Evolutionary conservation across 169 alveolate genomes (phyloP), one percentile per base, ranked within the genome.

Genomic region (Plasmodium billcollinsi): DNA sequence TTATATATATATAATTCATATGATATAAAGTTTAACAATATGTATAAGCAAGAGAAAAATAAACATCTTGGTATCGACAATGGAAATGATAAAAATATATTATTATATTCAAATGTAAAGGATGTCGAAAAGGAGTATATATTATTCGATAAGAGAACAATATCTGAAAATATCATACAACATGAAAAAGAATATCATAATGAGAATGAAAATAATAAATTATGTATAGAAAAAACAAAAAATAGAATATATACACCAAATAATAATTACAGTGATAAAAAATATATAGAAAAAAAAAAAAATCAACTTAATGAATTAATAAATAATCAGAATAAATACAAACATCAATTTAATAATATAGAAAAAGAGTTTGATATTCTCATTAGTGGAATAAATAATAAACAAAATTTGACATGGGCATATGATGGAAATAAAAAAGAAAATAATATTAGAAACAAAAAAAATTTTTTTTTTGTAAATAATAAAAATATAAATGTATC

Each of bases 401-500:
- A 78, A 24, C 8, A 78, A 66, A 78, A 78, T 50, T 78, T 78
- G 9, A 78, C 89, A 45, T 78, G 89, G 89, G 78, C 76, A 12
- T 78, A 66, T 45, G 89, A 78, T 66, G 89, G 89, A 78, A 78
- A 78, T 65, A 78, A 78, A 78, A 78, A 65, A 24, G 62, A 52
- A 29, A 47, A 50, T 14, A 15, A 52, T 21, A 9, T 45, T 50
- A 2, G 1, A 20, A 39, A 39, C 47, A 39, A 39, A 39, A 39
- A 39, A 39, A 39, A 39, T 5, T 7, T 39, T 39, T 39, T 6
- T 39, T 39, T 39, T 39, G 24, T 71, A 65, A 65, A 78, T 52
- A 63, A 70, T n/a, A 63, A 78, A 52, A 66, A 66, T 78, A 71
- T 78, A 70, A 78, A 78, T 78, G 89, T 78, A 21, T 78, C 89